Conservation (phyloP, 495 filamentous ascomycete genomes). For the Clohesyomyces aquaticus region DNA sequence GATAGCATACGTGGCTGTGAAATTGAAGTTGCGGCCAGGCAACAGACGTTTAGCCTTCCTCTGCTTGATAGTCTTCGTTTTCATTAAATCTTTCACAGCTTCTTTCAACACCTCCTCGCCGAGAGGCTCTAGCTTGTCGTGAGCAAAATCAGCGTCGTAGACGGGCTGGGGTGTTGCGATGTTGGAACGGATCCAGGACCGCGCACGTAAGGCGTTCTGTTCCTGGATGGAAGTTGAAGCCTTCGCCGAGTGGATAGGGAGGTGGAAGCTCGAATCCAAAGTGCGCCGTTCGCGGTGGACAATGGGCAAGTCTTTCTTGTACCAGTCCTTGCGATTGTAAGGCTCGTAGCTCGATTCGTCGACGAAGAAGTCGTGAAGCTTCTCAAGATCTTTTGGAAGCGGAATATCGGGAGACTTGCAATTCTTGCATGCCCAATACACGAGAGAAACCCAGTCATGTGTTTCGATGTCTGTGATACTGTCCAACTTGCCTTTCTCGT, state of each 20-base stretch:
- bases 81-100: conserved; percentile 13
- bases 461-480: conserved; percentile 65
- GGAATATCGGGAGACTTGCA: conserved; percentile 36
- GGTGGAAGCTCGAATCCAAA: background rate
- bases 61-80: conserved; percentile 7
- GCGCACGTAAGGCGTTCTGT: conserved; percentile 46
- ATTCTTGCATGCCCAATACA: conserved; percentile 70
- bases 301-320: conserved; percentile 31
- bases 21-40: conserved; percentile 36
- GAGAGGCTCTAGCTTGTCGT: conserved; percentile 51
- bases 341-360: conserved; percentile 14
- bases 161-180: conserved; percentile 56
- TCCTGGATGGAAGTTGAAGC: background rate
- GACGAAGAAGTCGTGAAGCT: conserved; percentile 3
- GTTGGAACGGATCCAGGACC: conserved; percentile 66
- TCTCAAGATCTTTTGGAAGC: conserved; percentile 2
- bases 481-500: conserved; percentile 68
- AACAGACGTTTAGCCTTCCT: conserved; percentile 21
- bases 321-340: conserved; percentile 16
- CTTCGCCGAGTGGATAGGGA: conserved; percentile 11
- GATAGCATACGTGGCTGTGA: conserved; percentile 53
- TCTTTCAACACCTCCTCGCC: conserved; percentile 42
- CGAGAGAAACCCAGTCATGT: conserved; percentile 76
- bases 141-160: conserved; percentile 53
- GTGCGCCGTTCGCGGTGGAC: conserved; percentile 10